Percentiles rank a stretch among this genome's conserved stretches.
phyloP scores from a whole-genome alignment of 352 stramenopile genomes.

The Elongisporangium undulatum region DNA sequence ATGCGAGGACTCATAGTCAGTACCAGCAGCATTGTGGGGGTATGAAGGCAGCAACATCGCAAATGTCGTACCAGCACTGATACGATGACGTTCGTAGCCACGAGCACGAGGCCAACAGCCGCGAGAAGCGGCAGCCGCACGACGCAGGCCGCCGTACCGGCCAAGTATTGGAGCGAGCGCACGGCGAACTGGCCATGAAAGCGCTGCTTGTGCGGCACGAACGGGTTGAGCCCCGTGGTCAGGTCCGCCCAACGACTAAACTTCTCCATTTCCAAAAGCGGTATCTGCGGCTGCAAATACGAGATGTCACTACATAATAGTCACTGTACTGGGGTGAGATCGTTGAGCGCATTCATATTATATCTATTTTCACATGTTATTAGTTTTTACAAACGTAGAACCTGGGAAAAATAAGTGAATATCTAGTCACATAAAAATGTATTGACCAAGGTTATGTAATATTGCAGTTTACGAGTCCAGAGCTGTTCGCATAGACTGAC shows the following conservation, averaged over 20 bases:
- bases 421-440: no score
- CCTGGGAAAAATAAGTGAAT: no score
- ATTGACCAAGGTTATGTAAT: no score
- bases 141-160: slow-evolving; percentile 39
- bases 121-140: slow-evolving; percentile 52
- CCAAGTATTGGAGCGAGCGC: slow-evolving; percentile 36
- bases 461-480: no score
- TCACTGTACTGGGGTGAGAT: background rate
- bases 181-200: slow-evolving; percentile 35
- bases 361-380: no score
- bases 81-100: slow-evolving; percentile 43
- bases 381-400: no score
- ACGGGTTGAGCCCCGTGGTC: slow-evolving; percentile 84
- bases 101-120: slow-evolving; percentile 27
- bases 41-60: background rate
- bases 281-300: background rate
- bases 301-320: background rate
- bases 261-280: slow-evolving; percentile 60
- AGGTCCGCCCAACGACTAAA: slow-evolving; percentile 84
- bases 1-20: background rate
- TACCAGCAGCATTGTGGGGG: background rate
- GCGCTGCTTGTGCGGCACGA: slow-evolving; percentile 71
- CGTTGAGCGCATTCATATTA: background rate
- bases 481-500: no score
- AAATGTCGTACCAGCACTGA: slow-evolving; percentile 33